Conservation (phyloP, 2,329 filamentous ascomycete species). For the Hypoxylon sp. region DNA sequence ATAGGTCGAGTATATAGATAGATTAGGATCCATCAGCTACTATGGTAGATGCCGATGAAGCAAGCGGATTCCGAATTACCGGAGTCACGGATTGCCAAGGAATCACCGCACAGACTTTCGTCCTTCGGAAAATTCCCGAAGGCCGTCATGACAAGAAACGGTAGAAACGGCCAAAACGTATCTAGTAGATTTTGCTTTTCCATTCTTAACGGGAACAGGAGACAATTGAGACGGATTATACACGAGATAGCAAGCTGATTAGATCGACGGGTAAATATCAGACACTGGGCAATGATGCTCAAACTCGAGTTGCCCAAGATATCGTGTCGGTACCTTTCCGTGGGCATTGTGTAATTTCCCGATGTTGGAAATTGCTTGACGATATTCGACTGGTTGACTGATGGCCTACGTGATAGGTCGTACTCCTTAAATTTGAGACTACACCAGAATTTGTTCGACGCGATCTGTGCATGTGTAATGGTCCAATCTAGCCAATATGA, state of each 20-base stretch:
- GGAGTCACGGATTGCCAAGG: conserved; percentile 16
- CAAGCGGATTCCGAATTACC: conserved; percentile 13
- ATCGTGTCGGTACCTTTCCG: conserved; percentile 4
- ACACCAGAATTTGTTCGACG: conserved; percentile 17
- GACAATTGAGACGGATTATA: conserved; percentile 9
- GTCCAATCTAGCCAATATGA: conserved; percentile 29
- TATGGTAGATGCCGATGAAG: conserved; percentile 10
- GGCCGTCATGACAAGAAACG: conserved; percentile 15
- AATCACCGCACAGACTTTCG: conserved; percentile 30
- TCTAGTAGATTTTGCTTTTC: not conserved
- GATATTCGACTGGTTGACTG: conserved; percentile 17
- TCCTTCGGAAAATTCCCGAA: conserved; percentile 22
- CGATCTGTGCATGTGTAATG: conserved; percentile 6
- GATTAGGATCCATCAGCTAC: conserved; percentile 10
- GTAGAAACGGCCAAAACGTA: conserved; percentile 4
- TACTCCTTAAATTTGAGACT: conserved; percentile 31
- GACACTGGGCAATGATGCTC: not conserved
- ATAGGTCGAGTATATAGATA: conserved; percentile 1
- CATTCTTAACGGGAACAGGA: conserved; percentile 14
- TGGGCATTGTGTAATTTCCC: conserved; percentile 36
- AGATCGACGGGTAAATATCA: not conserved
- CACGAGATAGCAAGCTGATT: conserved; percentile 25
- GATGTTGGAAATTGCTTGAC: conserved; percentile 13
- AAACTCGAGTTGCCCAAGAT: conserved; percentile 3
- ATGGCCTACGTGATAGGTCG: conserved; percentile 13